These are phyloP conservation scores for Aspergillus hortae DNA, from an alignment of 2,329 filamentous ascomycete species.

Conservation along the genomic window DNA sequence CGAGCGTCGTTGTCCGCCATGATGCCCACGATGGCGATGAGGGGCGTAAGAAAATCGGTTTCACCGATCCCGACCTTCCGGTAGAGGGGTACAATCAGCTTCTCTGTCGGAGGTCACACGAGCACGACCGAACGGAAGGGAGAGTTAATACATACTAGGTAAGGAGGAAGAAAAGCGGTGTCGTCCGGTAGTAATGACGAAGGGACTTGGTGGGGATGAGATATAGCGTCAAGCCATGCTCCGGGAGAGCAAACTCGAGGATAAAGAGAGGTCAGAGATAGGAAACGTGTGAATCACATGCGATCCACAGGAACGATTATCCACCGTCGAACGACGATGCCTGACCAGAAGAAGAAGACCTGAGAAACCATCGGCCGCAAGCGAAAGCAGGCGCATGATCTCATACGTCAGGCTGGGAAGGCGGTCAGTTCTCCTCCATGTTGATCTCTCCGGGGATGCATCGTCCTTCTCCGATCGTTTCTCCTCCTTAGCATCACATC, in stretches of 20 bases:
- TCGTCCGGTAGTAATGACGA: neutral
- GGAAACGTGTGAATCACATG: neutral
- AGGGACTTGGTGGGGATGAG: neutral
- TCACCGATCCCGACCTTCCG: neutral
- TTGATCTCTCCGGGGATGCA: neutral
- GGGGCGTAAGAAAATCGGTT: neutral
- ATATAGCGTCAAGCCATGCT: too few relatives aligned
- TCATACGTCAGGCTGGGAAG: neutral
- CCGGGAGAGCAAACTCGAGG: neutral
- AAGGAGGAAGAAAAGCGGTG: neutral
- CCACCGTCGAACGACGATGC: neutral
- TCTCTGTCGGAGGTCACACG: neutral
- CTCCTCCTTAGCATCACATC: too few relatives aligned
- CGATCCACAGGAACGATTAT: neutral
- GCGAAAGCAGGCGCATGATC: neutral
- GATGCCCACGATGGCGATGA: neutral
- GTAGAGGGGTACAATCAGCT: neutral
- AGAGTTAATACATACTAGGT: too few relatives aligned
- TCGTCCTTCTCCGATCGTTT: too few relatives aligned
- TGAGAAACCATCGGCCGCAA: neutral
- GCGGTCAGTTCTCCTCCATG: neutral
- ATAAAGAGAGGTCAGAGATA: slow-evolving; percentile 6
- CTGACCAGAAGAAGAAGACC: neutral
- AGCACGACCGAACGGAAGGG: neutral
- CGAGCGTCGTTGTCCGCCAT: slow-evolving; percentile 21